Percentiles rank a stretch among this genome's conserved stretches.
phyloP scores from a whole-genome alignment of 208 protist species.

The Naegleria gruberi region DNA sequence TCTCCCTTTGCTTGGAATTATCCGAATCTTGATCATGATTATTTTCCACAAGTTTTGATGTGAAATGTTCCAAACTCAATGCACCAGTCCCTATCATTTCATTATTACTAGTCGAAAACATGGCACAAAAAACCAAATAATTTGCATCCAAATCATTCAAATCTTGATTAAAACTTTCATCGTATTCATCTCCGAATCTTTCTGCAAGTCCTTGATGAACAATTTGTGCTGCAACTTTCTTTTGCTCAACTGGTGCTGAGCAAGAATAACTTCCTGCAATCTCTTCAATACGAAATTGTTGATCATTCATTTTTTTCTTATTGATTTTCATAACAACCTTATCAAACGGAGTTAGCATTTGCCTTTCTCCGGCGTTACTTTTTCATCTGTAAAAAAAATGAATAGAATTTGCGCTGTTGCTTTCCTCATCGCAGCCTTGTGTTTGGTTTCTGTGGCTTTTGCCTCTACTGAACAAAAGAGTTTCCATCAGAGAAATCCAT shows the following conservation, averaged over 20 bases:
- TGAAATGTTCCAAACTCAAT: background rate
- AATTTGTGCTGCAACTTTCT: background rate
- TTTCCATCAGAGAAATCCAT: background rate
- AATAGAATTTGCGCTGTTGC: too few relatives aligned
- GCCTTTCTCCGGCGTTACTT: too few relatives aligned
- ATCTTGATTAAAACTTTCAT: background rate
- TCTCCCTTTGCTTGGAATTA: background rate
- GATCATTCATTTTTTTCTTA: too few relatives aligned
- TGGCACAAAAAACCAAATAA: background rate
- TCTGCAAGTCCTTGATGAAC: background rate
- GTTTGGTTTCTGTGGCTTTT: too few relatives aligned
- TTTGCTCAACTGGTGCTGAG: too few relatives aligned
- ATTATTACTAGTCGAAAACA: background rate
- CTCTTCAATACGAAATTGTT: too few relatives aligned
- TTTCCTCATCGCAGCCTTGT: too few relatives aligned
- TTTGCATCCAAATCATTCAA: background rate
- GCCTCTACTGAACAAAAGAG: too few relatives aligned
- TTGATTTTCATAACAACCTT: too few relatives aligned
- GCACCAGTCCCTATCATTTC: background rate
- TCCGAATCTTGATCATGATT: background rate
- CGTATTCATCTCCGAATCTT: background rate
- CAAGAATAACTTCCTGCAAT: too few relatives aligned
- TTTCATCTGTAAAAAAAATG: too few relatives aligned
- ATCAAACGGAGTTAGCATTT: too few relatives aligned
- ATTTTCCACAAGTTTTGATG: background rate